Conservation (phyloP, 306 rosid species). For the Cucurbita pepo region DNA sequence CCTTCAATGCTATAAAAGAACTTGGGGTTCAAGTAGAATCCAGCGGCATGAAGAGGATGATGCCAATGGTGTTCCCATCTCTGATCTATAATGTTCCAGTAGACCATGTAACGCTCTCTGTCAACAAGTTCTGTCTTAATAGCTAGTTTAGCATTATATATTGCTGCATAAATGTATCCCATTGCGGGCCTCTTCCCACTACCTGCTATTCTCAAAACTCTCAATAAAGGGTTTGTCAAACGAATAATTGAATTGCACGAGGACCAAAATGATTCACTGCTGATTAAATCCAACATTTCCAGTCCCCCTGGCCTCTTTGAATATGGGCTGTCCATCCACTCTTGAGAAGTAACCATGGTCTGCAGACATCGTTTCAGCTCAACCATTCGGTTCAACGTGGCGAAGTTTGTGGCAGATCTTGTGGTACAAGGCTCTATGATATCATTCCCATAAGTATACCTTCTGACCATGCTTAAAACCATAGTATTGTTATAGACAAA, state of each 20-base stretch:
- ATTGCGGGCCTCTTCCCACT: constrained; percentile 75
- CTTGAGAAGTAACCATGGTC: constrained; percentile 77
- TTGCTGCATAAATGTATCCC: constrained; percentile 75
- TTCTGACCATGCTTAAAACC: constrained; percentile 61
- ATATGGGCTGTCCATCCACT: constrained; percentile 68
- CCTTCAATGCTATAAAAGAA: constrained; percentile 71
- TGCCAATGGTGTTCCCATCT: constrained; percentile 63
- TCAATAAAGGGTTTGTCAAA: constrained; percentile 63
- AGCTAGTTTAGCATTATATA: constrained; percentile 65
- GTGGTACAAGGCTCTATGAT: constrained; percentile 58
- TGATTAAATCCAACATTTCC: constrained; percentile 58
- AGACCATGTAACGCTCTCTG: constrained; percentile 64
- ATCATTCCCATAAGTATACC: constrained; percentile 63
- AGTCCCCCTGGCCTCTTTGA: constrained; percentile 71
- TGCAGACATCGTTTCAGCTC: constrained; percentile 68
- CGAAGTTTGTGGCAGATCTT: constrained; percentile 41
- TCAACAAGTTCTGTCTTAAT: constrained; percentile 60
- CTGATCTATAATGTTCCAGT: constrained; percentile 80
- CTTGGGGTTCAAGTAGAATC: constrained; percentile 81
- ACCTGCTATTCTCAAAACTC: constrained; percentile 40
- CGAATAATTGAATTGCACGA: constrained; percentile 45
- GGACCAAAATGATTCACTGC: constrained; percentile 78
- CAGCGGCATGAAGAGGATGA: constrained; percentile 83
- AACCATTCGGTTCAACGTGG: constrained; percentile 62
- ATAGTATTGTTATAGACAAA: constrained; percentile 62